Conservation (phyloP, 768 basidiomycete genomes). For the Erythrobasidium yunnanense region DNA sequence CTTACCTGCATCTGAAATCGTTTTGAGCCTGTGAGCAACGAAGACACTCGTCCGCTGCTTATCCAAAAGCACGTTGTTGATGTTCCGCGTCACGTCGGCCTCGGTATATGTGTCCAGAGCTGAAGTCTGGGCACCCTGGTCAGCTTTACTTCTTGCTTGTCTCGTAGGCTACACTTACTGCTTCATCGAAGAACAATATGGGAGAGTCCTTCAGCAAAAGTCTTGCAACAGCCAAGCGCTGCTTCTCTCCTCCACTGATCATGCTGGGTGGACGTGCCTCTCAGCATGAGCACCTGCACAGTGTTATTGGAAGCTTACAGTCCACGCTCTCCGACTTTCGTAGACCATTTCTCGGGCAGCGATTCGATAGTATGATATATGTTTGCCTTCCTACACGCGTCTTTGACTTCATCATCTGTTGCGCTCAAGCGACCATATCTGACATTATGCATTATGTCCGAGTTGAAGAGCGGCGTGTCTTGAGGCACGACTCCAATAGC, state of each 20-base stretch:
- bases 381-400: constrained; percentile 73
- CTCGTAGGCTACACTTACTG: constrained; percentile 51
- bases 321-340: constrained; percentile 89
- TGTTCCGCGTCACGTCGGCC: constrained; percentile 84
- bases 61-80: constrained; percentile 65
- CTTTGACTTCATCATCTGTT: constrained; percentile 75
- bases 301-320: constrained; percentile 1
- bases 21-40: constrained; percentile 79
- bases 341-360: constrained; percentile 74
- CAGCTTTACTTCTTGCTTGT: neutral
- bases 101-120: constrained; percentile 93
- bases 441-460: constrained; percentile 88
- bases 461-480: constrained; percentile 94
- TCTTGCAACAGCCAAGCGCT: constrained; percentile 84
- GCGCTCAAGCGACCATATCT: constrained; percentile 82
- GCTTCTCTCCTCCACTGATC: constrained; percentile 98
- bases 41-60: constrained; percentile 85
- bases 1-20: constrained; percentile 77
- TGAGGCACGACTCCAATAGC: constrained; percentile 91
- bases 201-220: constrained; percentile 86
- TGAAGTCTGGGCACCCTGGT: constrained; percentile 57
- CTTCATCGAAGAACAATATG: constrained; percentile 96
- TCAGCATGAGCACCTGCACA: neutral
- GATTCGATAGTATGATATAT: constrained; percentile 68
- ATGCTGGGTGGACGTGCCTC: constrained; percentile 46